Evolutionary conservation across 768 basidiomycete species (phyloP).

Genomic region (Rhodotorula kratochvilovae): DNA sequence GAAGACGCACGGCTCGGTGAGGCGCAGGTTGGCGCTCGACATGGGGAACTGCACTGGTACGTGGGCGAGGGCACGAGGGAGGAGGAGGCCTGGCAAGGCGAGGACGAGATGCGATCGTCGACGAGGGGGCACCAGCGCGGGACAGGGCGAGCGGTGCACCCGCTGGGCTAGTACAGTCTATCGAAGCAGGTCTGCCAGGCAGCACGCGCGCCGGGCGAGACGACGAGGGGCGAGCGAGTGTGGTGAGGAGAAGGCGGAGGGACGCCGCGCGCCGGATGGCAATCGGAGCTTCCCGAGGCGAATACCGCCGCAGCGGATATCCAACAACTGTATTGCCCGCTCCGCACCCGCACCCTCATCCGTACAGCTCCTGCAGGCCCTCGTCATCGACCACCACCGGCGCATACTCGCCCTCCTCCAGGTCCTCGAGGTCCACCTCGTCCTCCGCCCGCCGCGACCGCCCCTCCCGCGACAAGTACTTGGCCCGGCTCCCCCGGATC

Average conservation of each 20-base stretch:
- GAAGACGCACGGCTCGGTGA: constrained; percentile 38
- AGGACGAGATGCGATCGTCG: background rate
- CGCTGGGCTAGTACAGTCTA: too few relatives aligned
- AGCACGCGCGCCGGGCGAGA: too few relatives aligned
- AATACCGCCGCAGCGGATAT: too few relatives aligned
- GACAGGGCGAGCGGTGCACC: too few relatives aligned
- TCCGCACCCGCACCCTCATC: too few relatives aligned
- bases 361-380: background rate
- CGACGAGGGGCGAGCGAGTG: too few relatives aligned
- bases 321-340: too few relatives aligned
- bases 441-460: constrained; percentile 20
- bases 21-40: constrained; percentile 27
- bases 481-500: constrained; percentile 16
- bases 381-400: constrained; percentile 41
- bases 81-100: background rate
- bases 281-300: too few relatives aligned
- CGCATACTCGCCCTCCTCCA: constrained; percentile 53
- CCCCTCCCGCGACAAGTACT: constrained; percentile 7
- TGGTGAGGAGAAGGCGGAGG: too few relatives aligned
- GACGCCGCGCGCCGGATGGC: too few relatives aligned
- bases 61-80: background rate
- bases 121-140: too few relatives aligned
- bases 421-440: constrained; percentile 47
- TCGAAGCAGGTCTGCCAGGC: too few relatives aligned
- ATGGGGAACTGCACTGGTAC: background rate